Conservation (phyloP, 805 yeast species). For the Cyberlindnera nakhonratchasimensis region DNA sequence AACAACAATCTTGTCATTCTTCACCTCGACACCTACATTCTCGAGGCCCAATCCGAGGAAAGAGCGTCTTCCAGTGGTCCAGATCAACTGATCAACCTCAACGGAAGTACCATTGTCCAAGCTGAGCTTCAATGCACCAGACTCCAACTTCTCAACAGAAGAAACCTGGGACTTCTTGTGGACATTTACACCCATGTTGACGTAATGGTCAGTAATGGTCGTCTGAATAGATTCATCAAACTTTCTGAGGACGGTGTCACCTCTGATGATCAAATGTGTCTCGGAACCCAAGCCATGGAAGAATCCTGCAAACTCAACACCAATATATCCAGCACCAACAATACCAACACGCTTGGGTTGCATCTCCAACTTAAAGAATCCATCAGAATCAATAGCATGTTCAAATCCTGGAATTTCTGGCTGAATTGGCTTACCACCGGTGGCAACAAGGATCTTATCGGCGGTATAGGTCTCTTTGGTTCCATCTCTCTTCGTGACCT, state of each 20-base stretch:
- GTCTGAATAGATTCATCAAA: slow-evolving; percentile 81
- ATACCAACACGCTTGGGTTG: slow-evolving; percentile 93
- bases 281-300: slow-evolving; percentile 85
- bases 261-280: slow-evolving; percentile 84
- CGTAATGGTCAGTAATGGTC: slow-evolving; percentile 77
- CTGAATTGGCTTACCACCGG: slow-evolving; percentile 82
- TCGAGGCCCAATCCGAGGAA: slow-evolving; percentile 72
- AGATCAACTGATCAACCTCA: slow-evolving; percentile 77
- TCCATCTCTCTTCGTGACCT: slow-evolving; percentile 68
- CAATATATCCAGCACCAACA: slow-evolving; percentile 98
- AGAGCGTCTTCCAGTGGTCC: slow-evolving; percentile 94
- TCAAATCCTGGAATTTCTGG: slow-evolving; percentile 82
- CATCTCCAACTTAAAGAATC: slow-evolving; percentile 72
- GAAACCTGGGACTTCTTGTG: slow-evolving; percentile 60
- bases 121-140: slow-evolving; percentile 48
- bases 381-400: slow-evolving; percentile 83
- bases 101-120: slow-evolving; percentile 39
- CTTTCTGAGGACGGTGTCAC: slow-evolving; percentile 82
- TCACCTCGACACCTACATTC: slow-evolving; percentile 64
- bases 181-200: slow-evolving; percentile 74
- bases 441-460: slow-evolving; percentile 81
- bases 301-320: slow-evolving; percentile 92
- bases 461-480: slow-evolving; percentile 60
- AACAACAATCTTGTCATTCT: slow-evolving; percentile 60
- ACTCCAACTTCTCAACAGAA: slow-evolving; percentile 44